Evolutionary conservation across 2,329 filamentous ascomycete species (phyloP), one percentile per base, ranked within the genome.

Genomic region (Dissoconium aciculare): DNA sequence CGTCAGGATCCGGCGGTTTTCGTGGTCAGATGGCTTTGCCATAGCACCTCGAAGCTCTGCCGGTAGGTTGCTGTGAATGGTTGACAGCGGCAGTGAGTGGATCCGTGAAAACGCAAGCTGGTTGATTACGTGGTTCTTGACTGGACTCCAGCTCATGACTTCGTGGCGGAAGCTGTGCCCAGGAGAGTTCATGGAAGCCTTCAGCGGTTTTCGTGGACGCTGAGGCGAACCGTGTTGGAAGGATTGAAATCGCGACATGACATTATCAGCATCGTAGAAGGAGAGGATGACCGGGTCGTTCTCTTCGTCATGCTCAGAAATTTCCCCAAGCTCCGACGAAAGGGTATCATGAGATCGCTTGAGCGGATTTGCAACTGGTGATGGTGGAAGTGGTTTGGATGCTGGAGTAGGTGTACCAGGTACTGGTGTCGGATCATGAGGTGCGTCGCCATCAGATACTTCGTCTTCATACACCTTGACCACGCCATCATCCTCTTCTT

Each of bases 21-120:
- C 47, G 10, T 36, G 38, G 28, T 47, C 42, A 11, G 41, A 43
- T 5, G 47, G 43, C 30, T 45, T 49, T 15, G 45, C 40, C 43
- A 50, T 45, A 28, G 45, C 48, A 25, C 42, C 46, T 35, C 50
- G 52, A n/a, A 64, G 45, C 38, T 65, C 60, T 15, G 56, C 49
- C n/a, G 89, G 89, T 9, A 98, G 73, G 50, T 93, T 81, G 53
- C 73, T 77, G 60, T 94, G 67, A 34, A 98, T 89, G 29, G 77
- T 80, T 1, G 87, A 91, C 28, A 95, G 67, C 3, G 89, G 87
- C 15, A 83, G 89, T 0, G 85, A 92, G 11, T 87, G 85, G 5
- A 95, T 67, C 15, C 87, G 80, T 2, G 89, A 94, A 56, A 82
- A 98, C 17, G 89, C 89, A 16, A 98, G 71, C 58, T 98, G 89